Percentiles rank a stretch among this genome's conserved stretches.
Evolutionary conservation across 2,329 filamentous ascomycete species (phyloP).

Genomic region (Penicillium oxalicum): DNA sequence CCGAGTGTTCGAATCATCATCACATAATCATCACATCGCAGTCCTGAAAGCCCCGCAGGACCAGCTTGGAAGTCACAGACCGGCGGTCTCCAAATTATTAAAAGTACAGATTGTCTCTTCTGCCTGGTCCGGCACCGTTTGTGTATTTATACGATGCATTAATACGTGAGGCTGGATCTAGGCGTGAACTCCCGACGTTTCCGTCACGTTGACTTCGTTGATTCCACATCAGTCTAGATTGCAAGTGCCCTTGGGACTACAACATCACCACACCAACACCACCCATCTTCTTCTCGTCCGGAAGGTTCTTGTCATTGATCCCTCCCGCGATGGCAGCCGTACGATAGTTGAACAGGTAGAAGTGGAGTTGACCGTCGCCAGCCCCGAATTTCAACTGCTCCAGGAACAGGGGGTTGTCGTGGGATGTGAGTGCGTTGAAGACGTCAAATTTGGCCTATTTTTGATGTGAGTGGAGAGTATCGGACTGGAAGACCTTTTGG

Average conservation of each 20-base stretch:
- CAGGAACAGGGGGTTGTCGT: slow-evolving; percentile 91
- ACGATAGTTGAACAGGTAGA: slow-evolving; percentile 96
- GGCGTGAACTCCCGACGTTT: too few species aligned
- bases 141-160: too few species aligned
- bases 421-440: slow-evolving; percentile 87
- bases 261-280: slow-evolving; percentile 87
- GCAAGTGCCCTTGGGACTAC: slow-evolving; percentile 30
- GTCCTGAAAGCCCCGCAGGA: too few species aligned
- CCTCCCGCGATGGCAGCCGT: slow-evolving; percentile 80
- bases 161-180: too few species aligned
- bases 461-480: slow-evolving; percentile 1
- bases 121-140: too few species aligned
- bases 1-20: not conserved
- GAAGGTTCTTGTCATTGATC: slow-evolving; percentile 68
- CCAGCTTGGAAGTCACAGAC: too few species aligned
- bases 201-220: too few species aligned
- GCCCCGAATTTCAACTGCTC: slow-evolving; percentile 90
- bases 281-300: slow-evolving; percentile 72
- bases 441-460: slow-evolving; percentile 73
- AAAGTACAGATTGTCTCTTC: too few species aligned
- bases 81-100: too few species aligned
- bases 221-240: too few species aligned
- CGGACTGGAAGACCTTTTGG: not conserved
- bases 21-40: not conserved
- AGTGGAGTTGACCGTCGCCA: slow-evolving; percentile 91